Evolutionary conservation across 345 rosid species (phyloP).

Genomic region (Odontarrhena argentea): DNA sequence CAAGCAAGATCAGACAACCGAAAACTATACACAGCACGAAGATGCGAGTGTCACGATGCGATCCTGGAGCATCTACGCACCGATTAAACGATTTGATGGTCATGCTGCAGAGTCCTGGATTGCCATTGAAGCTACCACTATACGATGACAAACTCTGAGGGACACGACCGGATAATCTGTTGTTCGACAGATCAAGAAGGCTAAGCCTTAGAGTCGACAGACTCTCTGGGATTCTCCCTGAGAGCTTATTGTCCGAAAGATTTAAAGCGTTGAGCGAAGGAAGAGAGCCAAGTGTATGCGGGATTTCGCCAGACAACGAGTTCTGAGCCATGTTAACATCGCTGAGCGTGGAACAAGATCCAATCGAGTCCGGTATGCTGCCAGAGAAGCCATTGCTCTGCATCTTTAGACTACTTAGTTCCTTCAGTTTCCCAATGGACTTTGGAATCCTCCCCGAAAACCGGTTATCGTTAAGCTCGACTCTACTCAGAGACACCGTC

Average conservation of each 20-base stretch:
- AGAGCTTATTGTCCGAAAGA: constrained; percentile 64
- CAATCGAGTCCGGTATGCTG: constrained; percentile 60
- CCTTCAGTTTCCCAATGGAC: constrained; percentile 56
- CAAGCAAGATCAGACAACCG: constrained; percentile 53
- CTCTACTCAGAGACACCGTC: constrained; percentile 44
- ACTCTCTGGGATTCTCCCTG: constrained; percentile 67
- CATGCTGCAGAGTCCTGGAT: constrained; percentile 70
- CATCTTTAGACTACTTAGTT: constrained; percentile 57
- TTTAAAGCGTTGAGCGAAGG: constrained; percentile 73
- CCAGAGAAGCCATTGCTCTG: constrained; percentile 65
- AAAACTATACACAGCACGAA: constrained; percentile 56
- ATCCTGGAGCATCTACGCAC: constrained; percentile 51
- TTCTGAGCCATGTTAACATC: constrained; percentile 70
- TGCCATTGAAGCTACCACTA: constrained; percentile 74
- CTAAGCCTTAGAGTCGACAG: constrained; percentile 69
- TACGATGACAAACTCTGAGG: constrained; percentile 75
- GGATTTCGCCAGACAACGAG: constrained; percentile 67
- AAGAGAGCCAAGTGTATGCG: constrained; percentile 63
- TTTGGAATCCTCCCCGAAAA: constrained; percentile 66
- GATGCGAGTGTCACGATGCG: constrained; percentile 47
- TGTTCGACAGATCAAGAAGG: constrained; percentile 82
- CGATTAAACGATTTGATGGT: constrained; percentile 55
- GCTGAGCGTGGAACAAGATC: constrained; percentile 63
- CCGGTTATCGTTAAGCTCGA: constrained; percentile 61
- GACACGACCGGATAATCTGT: constrained; percentile 62